These are phyloP conservation scores for Sporisorium sorghi DNA, from an alignment of 1,284 basidiomycete genomes.

Conservation along the genomic window DNA sequence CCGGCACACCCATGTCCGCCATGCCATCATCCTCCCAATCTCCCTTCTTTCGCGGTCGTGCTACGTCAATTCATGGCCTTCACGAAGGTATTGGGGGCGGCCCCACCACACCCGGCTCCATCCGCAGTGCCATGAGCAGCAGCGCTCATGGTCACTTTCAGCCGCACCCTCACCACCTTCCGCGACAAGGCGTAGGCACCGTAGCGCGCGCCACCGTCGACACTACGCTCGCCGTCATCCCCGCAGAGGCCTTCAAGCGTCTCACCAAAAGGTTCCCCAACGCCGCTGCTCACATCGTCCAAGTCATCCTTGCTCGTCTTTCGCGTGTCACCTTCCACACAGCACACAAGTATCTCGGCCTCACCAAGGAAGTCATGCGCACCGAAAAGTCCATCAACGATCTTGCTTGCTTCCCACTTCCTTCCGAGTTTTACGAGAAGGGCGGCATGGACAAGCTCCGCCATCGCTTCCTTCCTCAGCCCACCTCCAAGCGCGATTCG, in stretches of 20 bases:
- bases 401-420: conserved; percentile 93
- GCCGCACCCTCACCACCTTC: conserved; percentile 18
- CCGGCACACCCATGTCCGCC: conserved; percentile 26
- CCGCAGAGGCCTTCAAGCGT: conserved; percentile 92
- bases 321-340: conserved; percentile 94
- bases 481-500: conserved; percentile 41
- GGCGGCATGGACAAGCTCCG: conserved; percentile 89
- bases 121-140: conserved; percentile 51
- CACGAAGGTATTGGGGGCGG: conserved; percentile 33
- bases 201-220: conserved; percentile 90
- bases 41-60: conserved; percentile 35
- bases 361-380: conserved; percentile 93
- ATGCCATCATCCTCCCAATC: conserved; percentile 24
- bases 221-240: conserved; percentile 97
- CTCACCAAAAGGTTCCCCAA: conserved; percentile 94
- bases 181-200: conserved; percentile 67
- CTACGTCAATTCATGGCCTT: conserved; percentile 26
- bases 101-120: conserved; percentile 57
- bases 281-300: conserved; percentile 95
- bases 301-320: conserved; percentile 95
- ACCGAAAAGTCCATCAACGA: conserved; percentile 97
- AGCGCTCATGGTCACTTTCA: conserved; percentile 33
- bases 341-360: conserved; percentile 93
- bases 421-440: conserved; percentile 90
- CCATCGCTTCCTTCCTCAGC: conserved; percentile 75